These are phyloP conservation scores for Rhizophagus sp. DNA, from an alignment of 192 early-diverging fungal genomes.

Conservation along the genomic window DNA sequence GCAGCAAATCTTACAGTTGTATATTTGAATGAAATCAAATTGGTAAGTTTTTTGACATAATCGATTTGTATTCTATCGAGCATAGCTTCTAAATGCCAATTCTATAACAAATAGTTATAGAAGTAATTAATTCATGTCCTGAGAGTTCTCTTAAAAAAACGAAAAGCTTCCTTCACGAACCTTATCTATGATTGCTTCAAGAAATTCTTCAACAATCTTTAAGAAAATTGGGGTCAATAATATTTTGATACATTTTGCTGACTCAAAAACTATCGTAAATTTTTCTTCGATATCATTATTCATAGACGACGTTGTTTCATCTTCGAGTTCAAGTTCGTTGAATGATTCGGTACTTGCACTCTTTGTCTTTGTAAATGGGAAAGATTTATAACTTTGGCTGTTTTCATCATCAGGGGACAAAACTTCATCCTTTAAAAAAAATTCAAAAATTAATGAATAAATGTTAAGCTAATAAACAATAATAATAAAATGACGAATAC, in stretches of 20 bases:
- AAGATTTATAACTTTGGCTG: constrained; percentile 20
- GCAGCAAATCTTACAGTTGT: constrained; percentile 54
- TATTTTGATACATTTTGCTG: constrained; percentile 56
- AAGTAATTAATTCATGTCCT: too few species aligned
- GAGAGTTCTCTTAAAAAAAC: neutral
- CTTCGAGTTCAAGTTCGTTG: constrained; percentile 14
- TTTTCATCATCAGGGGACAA: neutral
- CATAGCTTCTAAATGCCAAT: constrained; percentile 64
- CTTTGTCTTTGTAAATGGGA: constrained; percentile 11
- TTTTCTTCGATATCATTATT: constrained; percentile 43
- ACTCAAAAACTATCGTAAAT: constrained; percentile 53
- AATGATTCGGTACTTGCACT: constrained; percentile 35
- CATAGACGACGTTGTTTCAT: constrained; percentile 25
- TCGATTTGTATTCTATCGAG: constrained; percentile 66
- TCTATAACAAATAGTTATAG: constrained; percentile 42
- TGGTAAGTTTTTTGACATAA: constrained; percentile 59
- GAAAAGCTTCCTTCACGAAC: constrained; percentile 30
- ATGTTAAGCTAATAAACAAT: neutral
- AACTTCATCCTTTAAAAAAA: neutral
- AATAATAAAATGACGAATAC: constrained; percentile 26
- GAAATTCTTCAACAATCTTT: constrained; percentile 64
- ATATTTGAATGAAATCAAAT: constrained; percentile 50
- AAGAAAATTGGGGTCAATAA: constrained; percentile 70
- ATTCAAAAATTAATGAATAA: constrained; percentile 1
- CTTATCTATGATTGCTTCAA: constrained; percentile 57